Conservation (phyloP, 495 filamentous ascomycete species). For the Penicillium canescens region DNA sequence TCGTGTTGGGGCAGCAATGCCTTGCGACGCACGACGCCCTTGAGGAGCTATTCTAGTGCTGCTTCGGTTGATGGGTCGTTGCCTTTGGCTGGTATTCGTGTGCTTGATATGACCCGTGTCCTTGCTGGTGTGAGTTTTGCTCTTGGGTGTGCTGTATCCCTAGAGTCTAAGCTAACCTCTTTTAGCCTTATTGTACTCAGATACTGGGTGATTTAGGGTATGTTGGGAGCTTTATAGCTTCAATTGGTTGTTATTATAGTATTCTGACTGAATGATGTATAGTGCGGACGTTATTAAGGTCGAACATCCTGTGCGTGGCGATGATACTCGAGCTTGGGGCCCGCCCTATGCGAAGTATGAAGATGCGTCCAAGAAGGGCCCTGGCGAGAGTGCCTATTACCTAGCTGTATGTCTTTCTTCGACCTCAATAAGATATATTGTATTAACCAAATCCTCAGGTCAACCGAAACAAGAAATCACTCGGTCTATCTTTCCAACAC, state of each 20-base stretch:
- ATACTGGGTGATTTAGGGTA: conserved; percentile 97
- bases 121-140: conserved; percentile 77
- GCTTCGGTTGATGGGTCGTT: conserved; percentile 40
- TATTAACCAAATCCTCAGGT: conserved; percentile 53
- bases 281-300: conserved; percentile 97
- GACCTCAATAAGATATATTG: neutral
- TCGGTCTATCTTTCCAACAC: conserved; percentile 88
- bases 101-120: conserved; percentile 96
- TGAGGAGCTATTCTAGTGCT: conserved; percentile 37
- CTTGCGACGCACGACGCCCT: conserved; percentile 24
- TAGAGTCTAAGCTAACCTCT: conserved; percentile 17
- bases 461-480: conserved; percentile 94
- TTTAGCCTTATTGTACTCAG: conserved; percentile 93
- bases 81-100: conserved; percentile 80
- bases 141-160: neutral
- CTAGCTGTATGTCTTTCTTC: conserved; percentile 61
- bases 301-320: conserved; percentile 87
- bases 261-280: neutral
- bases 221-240: conserved; percentile 15
- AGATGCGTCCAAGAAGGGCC: conserved; percentile 61
- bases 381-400: conserved; percentile 95
- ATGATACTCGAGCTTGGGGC: conserved; percentile 96
- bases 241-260: neutral
- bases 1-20: conserved; percentile 21
- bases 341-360: conserved; percentile 85